A percentile compares a stretch with the other conserved stretches of the same genome.
Evolutionary conservation across 2,329 filamentous ascomycete species (phyloP).

Genomic region (Paecilomyces dactylethromorphus): DNA sequence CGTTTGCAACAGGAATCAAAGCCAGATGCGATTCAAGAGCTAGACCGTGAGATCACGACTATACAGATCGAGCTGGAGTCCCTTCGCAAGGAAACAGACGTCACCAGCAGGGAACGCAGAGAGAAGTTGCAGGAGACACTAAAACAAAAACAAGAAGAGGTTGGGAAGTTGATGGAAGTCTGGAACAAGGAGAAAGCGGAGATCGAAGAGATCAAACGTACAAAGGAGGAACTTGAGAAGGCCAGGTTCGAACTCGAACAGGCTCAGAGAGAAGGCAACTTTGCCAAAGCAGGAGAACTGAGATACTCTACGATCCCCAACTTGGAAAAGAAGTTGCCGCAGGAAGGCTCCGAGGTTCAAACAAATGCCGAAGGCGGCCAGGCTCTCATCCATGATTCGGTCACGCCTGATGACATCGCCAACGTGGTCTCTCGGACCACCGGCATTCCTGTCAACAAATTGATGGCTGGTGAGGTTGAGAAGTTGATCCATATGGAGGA

Average conservation of each 20-base stretch:
- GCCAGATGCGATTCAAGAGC: conserved; percentile 83
- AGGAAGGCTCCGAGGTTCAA: conserved; percentile 55
- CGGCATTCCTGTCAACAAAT: conserved; percentile 84
- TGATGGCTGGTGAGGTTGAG: conserved; percentile 89
- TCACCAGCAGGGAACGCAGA: conserved; percentile 78
- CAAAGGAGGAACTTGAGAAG: conserved; percentile 81
- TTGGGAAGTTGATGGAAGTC: conserved; percentile 64
- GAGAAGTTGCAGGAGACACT: conserved; percentile 77
- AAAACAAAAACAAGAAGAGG: conserved; percentile 70
- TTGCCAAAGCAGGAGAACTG: conserved; percentile 82
- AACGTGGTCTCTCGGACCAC: conserved; percentile 85
- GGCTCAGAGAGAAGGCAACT: conserved; percentile 81
- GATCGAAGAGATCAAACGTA: conserved; percentile 78
- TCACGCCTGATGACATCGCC: conserved; percentile 93
- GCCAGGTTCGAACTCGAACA: conserved; percentile 79
- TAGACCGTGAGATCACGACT: conserved; percentile 94
- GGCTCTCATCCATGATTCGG: conserved; percentile 80
- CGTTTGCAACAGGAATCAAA: conserved; percentile 94
- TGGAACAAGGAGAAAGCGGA: conserved; percentile 89
- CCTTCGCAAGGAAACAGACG: conserved; percentile 85
- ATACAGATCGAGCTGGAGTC: conserved; percentile 96
- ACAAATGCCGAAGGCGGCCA: conserved; percentile 36
- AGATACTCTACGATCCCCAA: conserved; percentile 80
- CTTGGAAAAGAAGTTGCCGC: conserved; percentile 71
- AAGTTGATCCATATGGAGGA: conserved; percentile 97